Evolutionary conservation across 345 rosid genomes (phyloP).

Genomic region (Melaleuca quinquenervia): DNA sequence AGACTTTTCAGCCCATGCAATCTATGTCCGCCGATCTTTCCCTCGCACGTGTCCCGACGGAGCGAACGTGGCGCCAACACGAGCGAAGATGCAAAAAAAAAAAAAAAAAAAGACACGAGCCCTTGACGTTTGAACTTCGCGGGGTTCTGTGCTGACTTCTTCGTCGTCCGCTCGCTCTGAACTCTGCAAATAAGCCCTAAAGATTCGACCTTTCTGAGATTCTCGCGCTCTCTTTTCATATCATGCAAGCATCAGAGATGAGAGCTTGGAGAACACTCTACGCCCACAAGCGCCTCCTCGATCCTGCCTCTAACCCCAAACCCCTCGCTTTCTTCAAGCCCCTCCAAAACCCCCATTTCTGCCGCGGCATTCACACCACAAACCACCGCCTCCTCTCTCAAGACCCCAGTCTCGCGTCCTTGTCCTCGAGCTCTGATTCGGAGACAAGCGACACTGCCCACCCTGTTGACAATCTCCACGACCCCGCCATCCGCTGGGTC

Average conservation of each 20-base stretch:
- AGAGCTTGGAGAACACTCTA: neutral
- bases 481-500: neutral
- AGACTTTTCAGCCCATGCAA: no score
- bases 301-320: neutral
- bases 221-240: neutral
- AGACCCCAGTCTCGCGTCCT: neutral
- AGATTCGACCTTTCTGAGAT: neutral
- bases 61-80: no score
- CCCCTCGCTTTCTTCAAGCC: neutral
- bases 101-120: no score
- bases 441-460: neutral
- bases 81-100: no score
- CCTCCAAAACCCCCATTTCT: neutral
- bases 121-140: neutral
- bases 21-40: no score
- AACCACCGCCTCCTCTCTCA: no score
- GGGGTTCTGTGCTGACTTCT: neutral
- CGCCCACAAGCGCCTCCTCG: neutral
- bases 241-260: slow-evolving; percentile 1
- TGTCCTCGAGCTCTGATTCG: neutral
- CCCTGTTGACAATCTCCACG: neutral
- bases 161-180: neutral
- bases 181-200: neutral
- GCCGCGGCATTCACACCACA: neutral
- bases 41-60: no score